A percentile compares a stretch with the other conserved stretches of the same genome.
Evolutionary conservation across 805 yeast genomes (phyloP).

Genomic region (Diddensiella transvaalensis): DNA sequence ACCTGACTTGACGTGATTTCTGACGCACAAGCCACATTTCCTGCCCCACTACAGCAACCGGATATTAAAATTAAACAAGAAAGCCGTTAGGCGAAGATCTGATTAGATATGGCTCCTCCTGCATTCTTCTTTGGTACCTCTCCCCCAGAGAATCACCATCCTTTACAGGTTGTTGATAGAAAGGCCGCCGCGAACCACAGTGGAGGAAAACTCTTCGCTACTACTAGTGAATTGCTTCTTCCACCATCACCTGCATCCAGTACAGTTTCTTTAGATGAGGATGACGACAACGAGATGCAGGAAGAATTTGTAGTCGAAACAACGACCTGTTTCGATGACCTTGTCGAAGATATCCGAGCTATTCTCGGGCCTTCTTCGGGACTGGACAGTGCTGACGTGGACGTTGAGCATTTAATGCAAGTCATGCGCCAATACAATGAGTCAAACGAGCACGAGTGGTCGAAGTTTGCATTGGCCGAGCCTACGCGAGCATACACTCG

Average conservation of each 20-base stretch:
- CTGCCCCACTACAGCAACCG: no score
- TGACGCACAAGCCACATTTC: slow-evolving; percentile 5
- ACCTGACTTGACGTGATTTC: slow-evolving; percentile 16
- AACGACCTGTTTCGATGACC: slow-evolving; percentile 14
- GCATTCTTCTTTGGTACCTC: no score
- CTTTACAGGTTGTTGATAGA: no score
- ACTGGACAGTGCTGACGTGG: slow-evolving; percentile 46
- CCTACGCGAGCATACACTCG: slow-evolving; percentile 48
- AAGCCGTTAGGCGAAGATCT: no score
- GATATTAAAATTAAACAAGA: no score
- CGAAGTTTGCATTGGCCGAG: slow-evolving; percentile 53
- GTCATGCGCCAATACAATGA: slow-evolving; percentile 45
- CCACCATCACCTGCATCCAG: background rate
- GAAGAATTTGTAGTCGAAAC: background rate
- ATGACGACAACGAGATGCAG: background rate
- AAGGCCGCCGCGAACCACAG: no score
- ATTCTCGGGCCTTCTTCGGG: slow-evolving; percentile 39
- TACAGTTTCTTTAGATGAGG: background rate
- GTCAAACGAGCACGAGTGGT: slow-evolving; percentile 50
- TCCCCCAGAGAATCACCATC: no score
- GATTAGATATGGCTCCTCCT: no score
- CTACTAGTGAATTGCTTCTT: no score
- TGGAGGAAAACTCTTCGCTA: no score
- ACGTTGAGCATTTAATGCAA: slow-evolving; percentile 43
- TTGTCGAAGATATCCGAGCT: slow-evolving; percentile 34